Evolutionary conservation across 2,329 filamentous ascomycete species (phyloP), one percentile per base, ranked within the genome.

Genomic region (Pyrenophora tritici-repentis): DNA sequence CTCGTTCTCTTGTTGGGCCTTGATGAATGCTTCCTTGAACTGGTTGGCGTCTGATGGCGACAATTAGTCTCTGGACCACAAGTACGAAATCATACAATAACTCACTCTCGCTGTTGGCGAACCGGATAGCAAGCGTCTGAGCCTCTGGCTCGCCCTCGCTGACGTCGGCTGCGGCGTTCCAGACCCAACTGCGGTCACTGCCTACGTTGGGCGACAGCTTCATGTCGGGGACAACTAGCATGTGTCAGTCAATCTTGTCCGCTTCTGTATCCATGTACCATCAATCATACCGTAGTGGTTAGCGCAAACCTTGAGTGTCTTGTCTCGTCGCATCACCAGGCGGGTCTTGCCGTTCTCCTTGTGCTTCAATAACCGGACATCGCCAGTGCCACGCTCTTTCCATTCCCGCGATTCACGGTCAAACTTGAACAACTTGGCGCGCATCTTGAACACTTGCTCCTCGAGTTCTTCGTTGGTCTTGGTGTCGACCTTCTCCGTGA

Each of bases 231-330:
- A 96, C 91, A 72, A 99, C 92, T 96, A 63, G 42, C 32, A 47
- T 32, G 49, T 43, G 38, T 54, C 36, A 72, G 66, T 55, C 59
- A 38, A n/a, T n/a, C n/a, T n/a, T 17, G 18, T 5, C 18, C 38
- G 53, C 69, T 45, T 49, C 18, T 18, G 16, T 6, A n/a, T 29
- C 17, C 31, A 1, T 5, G 16, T 34, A 7, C 18, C 29, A 18
- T 73, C 58, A 43, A 34, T 42, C 89, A 71, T 87, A 96, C 92
- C 88, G 80, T 99, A 99, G 84, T 99, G 94, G 83, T 99, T 99
- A 74, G 94, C 94, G 87, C 94, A 99, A 79, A 99, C 94, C 85
- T 99, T 99, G 81, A 97, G 86, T 56, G 94, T 99, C 90, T 97
- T 97, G 83, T 99, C 94, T 75, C 94, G 86, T 76, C 94, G 89